Base-by-base conservation (phyloP, 2,329 filamentous ascomycete species). In the Aspergillus sp. region DNA sequence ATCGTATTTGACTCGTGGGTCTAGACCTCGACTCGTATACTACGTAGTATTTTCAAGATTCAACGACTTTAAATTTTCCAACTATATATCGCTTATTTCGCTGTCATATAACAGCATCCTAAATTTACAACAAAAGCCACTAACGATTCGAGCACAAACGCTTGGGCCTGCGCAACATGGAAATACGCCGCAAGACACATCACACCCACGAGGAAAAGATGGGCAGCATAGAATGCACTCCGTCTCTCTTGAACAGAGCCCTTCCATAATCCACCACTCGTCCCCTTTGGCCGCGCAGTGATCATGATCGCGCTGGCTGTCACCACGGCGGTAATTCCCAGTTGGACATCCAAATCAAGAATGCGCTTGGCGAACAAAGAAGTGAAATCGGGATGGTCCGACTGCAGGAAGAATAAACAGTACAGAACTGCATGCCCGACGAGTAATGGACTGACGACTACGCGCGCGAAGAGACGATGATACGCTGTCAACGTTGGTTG, bases 381-480 rank as follows among this genome's bases (percentile, higher is more conserved):
- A 9, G 71, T 61, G 32, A 68, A 75, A 1, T 66, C 68, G 1
- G 73, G 74, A 51, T 74, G 64, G 15, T 71, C 73, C 2, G 77
- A 76, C 54, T 79, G 75, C 56, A 82, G 64, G 67, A 85, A 88
- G 71, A 85, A 86, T 50, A 79, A 76, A 22, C 85, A 61, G 62
- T 87, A 88, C 58, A 87, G 75, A 0, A 69, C 61, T 1, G 78
- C 81, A 67, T 88, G 85, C 3, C 76, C 65, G 34, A 75, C 67
- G 51, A 87, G 76, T 3, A 87, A 69, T 12, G 79, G 62, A 12
- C 76, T 76, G 42, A 85, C 74, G 13, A 81, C 69, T 53, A 85
- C 74, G 1, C 83, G 80, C 12, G 84, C 84, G 30, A 86, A 78
- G 5, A 85, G 73, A 52, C 85, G 82, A 63, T 88, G 85, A 44